phyloP scores from a whole-genome alignment of 2,329 filamentous ascomycete genomes.

The Escovopsis weberi region DNA sequence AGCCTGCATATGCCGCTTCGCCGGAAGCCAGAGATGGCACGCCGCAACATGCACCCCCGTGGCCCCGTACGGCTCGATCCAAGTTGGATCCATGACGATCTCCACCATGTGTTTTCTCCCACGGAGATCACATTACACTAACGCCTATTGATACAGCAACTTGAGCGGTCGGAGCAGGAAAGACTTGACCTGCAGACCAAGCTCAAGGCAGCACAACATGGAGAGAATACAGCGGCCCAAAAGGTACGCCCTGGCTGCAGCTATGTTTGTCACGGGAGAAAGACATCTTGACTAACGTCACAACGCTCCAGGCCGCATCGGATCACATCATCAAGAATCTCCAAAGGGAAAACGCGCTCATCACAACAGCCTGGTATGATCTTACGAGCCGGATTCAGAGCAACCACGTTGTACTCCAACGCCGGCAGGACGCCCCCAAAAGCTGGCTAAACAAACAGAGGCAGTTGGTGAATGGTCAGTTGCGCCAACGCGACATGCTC shows the following conservation, averaged over 20 bases:
- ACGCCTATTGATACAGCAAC: conserved; percentile 28
- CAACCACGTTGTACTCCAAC: conserved; percentile 65
- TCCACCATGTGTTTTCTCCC: background rate
- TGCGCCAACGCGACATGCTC: conserved; percentile 27
- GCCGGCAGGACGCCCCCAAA: conserved; percentile 58
- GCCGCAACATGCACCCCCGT: background rate
- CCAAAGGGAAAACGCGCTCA: conserved; percentile 62
- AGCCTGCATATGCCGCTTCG: background rate
- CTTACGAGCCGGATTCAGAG: conserved; percentile 65
- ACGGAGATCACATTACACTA: background rate
- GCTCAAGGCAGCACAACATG: conserved; percentile 37
- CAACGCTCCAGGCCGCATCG: conserved; percentile 26
- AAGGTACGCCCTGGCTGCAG: conserved; percentile 27
- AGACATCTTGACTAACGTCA: background rate
- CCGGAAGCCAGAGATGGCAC: background rate
- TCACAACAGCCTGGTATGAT: conserved; percentile 78
- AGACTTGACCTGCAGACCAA: conserved; percentile 40
- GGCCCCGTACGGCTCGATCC: background rate
- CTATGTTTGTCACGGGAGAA: background rate
- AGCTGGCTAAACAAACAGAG: conserved; percentile 80
- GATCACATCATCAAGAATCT: conserved; percentile 52
- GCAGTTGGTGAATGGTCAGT: conserved; percentile 49
- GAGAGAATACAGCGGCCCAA: conserved; percentile 32
- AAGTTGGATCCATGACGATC: background rate
- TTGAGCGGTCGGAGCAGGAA: conserved; percentile 42